Conservation (phyloP, 2,329 filamentous ascomycete genomes). For the Cercospora janseana region DNA sequence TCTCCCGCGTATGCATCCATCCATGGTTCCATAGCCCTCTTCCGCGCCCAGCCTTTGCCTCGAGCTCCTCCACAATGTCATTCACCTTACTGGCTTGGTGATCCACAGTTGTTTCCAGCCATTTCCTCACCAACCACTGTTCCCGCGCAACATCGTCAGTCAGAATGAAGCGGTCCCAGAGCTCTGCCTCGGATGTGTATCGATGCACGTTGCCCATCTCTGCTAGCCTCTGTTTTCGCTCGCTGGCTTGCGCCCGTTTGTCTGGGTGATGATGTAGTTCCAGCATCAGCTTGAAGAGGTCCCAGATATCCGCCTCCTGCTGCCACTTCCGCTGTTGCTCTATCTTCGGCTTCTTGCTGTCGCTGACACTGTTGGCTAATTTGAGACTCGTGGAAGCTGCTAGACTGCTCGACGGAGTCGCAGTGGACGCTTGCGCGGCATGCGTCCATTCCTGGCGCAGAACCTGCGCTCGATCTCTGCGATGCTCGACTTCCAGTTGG, state of each 20-base stretch:
- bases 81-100: constrained; percentile 68
- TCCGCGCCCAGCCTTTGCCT: constrained; percentile 66
- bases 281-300: constrained; percentile 73
- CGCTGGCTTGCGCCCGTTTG: constrained; percentile 33
- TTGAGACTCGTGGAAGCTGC: constrained; percentile 19
- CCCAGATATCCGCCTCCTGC: constrained; percentile 86
- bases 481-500: constrained; percentile 46
- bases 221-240: constrained; percentile 37
- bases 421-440: constrained; percentile 11
- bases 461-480: constrained; percentile 41
- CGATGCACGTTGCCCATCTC: constrained; percentile 37
- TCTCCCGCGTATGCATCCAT: constrained; percentile 86
- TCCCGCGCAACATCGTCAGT: constrained; percentile 72
- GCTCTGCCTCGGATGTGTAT: constrained; percentile 60
- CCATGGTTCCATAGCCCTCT: constrained; percentile 77
- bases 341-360: constrained; percentile 39
- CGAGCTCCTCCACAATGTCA: constrained; percentile 69
- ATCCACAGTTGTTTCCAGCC: constrained; percentile 77
- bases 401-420: constrained; percentile 13
- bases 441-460: constrained; percentile 39
- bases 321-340: constrained; percentile 65
- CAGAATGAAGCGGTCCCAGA: constrained; percentile 73
- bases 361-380: constrained; percentile 14
- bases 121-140: constrained; percentile 75
- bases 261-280: constrained; percentile 59